Evolutionary conservation across 441 rosid genomes (phyloP), one percentile per base, ranked within the genome.

Genomic region (Viola pubescens): DNA sequence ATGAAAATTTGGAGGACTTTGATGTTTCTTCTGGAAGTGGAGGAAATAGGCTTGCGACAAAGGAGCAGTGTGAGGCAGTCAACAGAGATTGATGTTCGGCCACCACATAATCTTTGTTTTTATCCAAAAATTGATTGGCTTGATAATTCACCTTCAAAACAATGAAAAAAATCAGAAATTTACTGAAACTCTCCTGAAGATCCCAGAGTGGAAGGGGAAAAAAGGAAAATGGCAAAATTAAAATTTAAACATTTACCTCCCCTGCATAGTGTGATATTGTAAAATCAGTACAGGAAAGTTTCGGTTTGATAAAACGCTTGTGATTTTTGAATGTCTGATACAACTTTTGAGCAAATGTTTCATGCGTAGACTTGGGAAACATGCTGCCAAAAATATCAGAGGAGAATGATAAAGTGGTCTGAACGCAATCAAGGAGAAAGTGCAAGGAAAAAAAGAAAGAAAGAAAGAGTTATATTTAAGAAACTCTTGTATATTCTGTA

Each of bases 281-380:
- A 72, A 91, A 91, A 78, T 82, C 80, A 56, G 98, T 91, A 55
- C 94, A 82, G 52, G 98, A 91, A 65, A 91, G 89, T 83, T 91
- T 91, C 37, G 98, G 98, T 75, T 91, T 91, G 71, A 84, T 77
- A 73, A 91, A 91, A 59, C 98, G 89, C 77, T 86, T 88, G 71
- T 77, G 73, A 74, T 79, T 86, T 73, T 91, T 91, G 78, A 88
- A 86, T 67, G 96, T 88, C 76, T 86, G 94, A 71, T 86, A 88
- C 82, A 91, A 66, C 83, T 88, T 91, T 75, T 91, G 96, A 52
- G 94, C 87, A 83, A 91, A 91, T 63, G 98, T 91, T 83, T 88
- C 96, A 76, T 91, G 98, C 34, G 98, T 91, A 42, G 98, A 91
- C 76, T 83, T 91, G 11, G 96, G 98, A 67, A 91, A 91, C 98